Evolutionary conservation across 331 rosid genomes (phyloP).

Genomic region (Arachis monticola): DNA sequence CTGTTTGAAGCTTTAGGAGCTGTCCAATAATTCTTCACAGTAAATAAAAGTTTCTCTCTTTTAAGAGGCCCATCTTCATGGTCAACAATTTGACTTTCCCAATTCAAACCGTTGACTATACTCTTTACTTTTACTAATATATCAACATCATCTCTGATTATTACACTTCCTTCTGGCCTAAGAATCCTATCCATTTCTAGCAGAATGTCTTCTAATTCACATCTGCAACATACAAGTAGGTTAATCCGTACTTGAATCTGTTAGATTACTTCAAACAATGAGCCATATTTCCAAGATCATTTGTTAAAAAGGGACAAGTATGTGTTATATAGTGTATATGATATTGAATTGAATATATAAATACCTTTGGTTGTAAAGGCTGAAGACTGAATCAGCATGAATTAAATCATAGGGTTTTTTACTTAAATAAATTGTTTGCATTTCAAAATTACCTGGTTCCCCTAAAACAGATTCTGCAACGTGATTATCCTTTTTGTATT

Average conservation of each 20-base stretch:
- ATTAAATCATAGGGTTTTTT: constrained; percentile 74
- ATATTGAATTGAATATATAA: background rate
- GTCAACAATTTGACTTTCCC: constrained; percentile 77
- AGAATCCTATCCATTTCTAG: constrained; percentile 80
- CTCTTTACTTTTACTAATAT: constrained; percentile 59
- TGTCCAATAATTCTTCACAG: constrained; percentile 86
- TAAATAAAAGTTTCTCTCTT: constrained; percentile 68
- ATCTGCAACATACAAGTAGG: constrained; percentile 44
- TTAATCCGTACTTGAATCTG: background rate
- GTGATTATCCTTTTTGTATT: no score
- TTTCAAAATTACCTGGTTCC: no score
- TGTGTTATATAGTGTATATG: no score
- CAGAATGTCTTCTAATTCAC: constrained; percentile 76
- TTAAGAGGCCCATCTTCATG: constrained; percentile 78
- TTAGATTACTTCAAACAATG: background rate
- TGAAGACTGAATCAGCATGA: constrained; percentile 81
- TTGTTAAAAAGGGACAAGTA: background rate
- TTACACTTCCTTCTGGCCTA: constrained; percentile 80
- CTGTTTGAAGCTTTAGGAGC: constrained; percentile 47
- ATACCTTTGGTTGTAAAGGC: constrained; percentile 70
- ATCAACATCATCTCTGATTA: constrained; percentile 73
- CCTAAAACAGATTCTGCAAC: no score
- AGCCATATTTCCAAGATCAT: constrained; percentile 10
- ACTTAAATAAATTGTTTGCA: no score
- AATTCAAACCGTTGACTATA: constrained; percentile 56